Evolutionary conservation across 2,329 filamentous ascomycete genomes (phyloP), one percentile per base, ranked within the genome.

Genomic region (Fusarium chaquense): DNA sequence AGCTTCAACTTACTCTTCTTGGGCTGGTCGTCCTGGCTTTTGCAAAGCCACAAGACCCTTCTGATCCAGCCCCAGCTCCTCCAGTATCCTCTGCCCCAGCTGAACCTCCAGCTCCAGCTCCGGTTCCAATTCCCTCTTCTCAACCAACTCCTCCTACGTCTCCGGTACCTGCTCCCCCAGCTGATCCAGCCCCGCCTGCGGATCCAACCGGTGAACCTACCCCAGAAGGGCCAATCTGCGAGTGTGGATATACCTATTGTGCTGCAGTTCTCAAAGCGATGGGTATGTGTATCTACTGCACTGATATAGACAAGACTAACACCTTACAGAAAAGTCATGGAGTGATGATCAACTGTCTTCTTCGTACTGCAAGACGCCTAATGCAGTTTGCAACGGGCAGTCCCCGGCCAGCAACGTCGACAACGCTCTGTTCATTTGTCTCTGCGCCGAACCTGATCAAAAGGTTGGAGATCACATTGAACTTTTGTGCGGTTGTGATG

Each of bases 221-320:
- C 28, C 30, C 58, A 7, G 62, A 72, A 11, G 79, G 75, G 3
- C 69, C 80, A 18, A 77, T 78, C 54, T 82, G 80, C 67, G 77
- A 81, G 62, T 82, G 80, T 63, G 80, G 80, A 57, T 82, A 81
- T 56, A 82, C 80, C 5, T 82, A 82, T 60, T 82, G 80, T 62
- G 79, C 79, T 12, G 75, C 77, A 3, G 80, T 82, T 15, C 73
- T 82, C 22, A 76, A 78, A 73, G 71, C 56, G 2, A 81, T 81
- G 79, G 73, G 79, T 80, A 73, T 47, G 75, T 67, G 30, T 3
- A 45, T 3, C 7, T 4, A 2, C 10, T 5, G 1, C 7, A 18
- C 35, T 22, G 5, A 9, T 5, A 2, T 1, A 10, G 3, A 1
- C 6, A 45, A 16, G 3, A 20, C 59, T 71, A 35, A 72, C 40